These are phyloP conservation scores for Paraphaeosphaeria minitans DNA, from an alignment of 2,329 filamentous ascomycete species.

Conservation along the genomic window DNA sequence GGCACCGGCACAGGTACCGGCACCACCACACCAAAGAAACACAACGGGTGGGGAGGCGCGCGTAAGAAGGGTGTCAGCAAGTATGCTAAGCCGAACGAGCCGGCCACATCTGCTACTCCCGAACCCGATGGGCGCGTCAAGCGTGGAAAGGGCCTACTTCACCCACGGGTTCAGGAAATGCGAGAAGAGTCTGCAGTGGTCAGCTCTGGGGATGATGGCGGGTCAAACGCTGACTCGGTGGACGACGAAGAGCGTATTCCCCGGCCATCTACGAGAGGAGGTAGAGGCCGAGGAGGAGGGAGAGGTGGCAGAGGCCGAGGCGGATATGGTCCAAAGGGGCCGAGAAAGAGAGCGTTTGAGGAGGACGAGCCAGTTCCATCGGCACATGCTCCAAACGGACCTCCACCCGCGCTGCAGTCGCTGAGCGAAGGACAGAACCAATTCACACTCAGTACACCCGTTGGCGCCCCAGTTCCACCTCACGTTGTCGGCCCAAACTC, in stretches of 20 bases:
- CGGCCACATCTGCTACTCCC: conserved; percentile 39
- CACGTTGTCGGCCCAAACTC: conserved; percentile 33
- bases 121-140: conserved; percentile 42
- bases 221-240: conserved; percentile 29
- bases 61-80: conserved; percentile 45
- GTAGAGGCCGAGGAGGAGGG: conserved; percentile 51
- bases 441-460: conserved; percentile 41
- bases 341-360: conserved; percentile 45
- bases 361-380: conserved; percentile 26
- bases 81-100: conserved; percentile 30
- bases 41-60: conserved; percentile 46
- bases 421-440: conserved; percentile 46
- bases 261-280: conserved; percentile 37
- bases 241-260: conserved; percentile 35
- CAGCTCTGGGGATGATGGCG: conserved; percentile 44
- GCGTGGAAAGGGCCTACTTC: conserved; percentile 37
- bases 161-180: conserved; percentile 54
- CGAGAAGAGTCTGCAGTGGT: conserved; percentile 49
- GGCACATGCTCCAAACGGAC: conserved; percentile 29
- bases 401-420: conserved; percentile 39
- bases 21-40: conserved; percentile 37
- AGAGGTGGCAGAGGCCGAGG: conserved; percentile 54
- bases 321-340: conserved; percentile 57
- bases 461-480: conserved; percentile 19
- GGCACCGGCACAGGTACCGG: conserved; percentile 36